phyloP scores from a whole-genome alignment of 768 basidiomycete genomes.

The Phylloporus scabripes region DNA sequence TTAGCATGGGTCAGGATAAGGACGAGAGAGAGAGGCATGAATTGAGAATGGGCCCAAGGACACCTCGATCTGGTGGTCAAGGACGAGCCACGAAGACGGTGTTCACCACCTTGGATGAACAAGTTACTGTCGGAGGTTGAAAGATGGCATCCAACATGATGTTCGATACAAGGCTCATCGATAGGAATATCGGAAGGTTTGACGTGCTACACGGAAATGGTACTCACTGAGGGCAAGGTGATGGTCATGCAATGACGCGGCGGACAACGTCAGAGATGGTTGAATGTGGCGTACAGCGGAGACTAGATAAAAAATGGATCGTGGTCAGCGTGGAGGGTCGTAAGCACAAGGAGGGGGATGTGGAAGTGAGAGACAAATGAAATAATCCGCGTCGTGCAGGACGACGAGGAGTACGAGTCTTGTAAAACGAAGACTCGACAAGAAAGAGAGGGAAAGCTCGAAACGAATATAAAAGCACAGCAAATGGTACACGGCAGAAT shows the following conservation, averaged over 20 bases:
- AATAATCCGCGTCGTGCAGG: constrained; percentile 16
- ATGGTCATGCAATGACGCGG: constrained; percentile 40
- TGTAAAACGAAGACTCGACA: constrained; percentile 22
- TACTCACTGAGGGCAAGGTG: constrained; percentile 36
- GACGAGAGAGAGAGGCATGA: constrained; percentile 5
- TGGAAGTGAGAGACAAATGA: constrained; percentile 17
- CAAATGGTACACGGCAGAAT: constrained; percentile 12
- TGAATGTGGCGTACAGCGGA: constrained; percentile 27
- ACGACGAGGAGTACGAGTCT: constrained; percentile 23
- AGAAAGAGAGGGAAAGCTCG: constrained; percentile 20
- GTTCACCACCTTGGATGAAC: constrained; percentile 4
- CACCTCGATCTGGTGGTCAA: background rate
- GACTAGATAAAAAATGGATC: constrained; percentile 30
- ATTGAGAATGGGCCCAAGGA: background rate
- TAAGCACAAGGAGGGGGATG: constrained; percentile 22
- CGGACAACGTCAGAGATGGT: constrained; percentile 29
- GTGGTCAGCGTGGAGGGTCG: constrained; percentile 38
- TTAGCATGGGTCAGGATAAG: constrained; percentile 14
- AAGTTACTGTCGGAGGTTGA: constrained; percentile 7
- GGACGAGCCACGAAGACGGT: background rate
- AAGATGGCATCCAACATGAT: constrained; percentile 11
- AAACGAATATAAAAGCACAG: constrained; percentile 34
- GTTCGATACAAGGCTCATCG: background rate
- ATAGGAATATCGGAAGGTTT: constrained; percentile 3
- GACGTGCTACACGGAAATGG: constrained; percentile 4